These are phyloP conservation scores for Leishmania arabica DNA, from an alignment of 208 protist species.

Conservation along the genomic window DNA sequence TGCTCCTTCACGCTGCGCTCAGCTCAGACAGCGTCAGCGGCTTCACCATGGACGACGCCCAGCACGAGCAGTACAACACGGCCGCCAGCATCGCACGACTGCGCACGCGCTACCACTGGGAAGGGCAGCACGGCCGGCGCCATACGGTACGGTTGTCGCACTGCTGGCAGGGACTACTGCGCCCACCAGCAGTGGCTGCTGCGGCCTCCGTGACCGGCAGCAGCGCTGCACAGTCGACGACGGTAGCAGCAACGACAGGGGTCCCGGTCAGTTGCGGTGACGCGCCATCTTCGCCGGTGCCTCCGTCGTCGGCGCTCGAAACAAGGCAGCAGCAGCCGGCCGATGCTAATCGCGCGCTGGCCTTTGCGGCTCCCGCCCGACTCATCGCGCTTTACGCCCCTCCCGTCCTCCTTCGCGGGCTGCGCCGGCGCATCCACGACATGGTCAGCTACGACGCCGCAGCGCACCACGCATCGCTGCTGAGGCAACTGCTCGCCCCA, in stretches of 20 bases:
- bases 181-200: background rate
- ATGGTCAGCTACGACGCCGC: conserved; percentile 64
- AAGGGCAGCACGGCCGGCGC: background rate
- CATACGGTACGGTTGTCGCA: background rate
- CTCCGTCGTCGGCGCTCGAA: background rate
- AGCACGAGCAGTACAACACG: background rate
- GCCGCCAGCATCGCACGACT: conserved; percentile 3
- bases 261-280: background rate
- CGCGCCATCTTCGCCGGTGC: background rate
- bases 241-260: background rate
- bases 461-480: conserved; percentile 34
- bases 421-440: conserved; percentile 30
- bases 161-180: background rate
- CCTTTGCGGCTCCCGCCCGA: conserved; percentile 15
- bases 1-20: conserved; percentile 54
- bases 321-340: background rate
- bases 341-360: background rate
- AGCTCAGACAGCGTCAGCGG: conserved; percentile 7
- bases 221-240: background rate
- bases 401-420: conserved; percentile 23
- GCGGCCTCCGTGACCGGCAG: background rate
- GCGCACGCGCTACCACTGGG: conserved; percentile 2
- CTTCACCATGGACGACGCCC: background rate
- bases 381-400: conserved; percentile 45
- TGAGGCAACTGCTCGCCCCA: conserved; percentile 39